These are phyloP conservation scores for Kazachstania africana DNA, from an alignment of 805 yeast species.

Conservation along the genomic window DNA sequence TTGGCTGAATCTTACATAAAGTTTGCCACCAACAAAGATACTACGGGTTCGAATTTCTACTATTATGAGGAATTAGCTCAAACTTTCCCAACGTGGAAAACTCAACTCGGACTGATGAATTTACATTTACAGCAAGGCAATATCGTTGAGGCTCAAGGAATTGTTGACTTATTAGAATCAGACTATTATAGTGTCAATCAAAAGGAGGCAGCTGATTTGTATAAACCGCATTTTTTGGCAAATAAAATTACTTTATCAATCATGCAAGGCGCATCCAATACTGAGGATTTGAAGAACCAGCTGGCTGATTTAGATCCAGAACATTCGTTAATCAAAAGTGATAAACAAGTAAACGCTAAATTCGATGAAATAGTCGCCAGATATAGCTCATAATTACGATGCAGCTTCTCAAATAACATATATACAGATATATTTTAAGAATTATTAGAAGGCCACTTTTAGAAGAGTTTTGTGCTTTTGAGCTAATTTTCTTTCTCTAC, in stretches of 20 bases:
- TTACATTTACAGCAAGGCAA: slow-evolving; percentile 71
- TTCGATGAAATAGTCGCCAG: slow-evolving; percentile 63
- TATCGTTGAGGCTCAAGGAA: slow-evolving; percentile 70
- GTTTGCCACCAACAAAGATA: slow-evolving; percentile 31
- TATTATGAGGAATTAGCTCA: slow-evolving; percentile 71
- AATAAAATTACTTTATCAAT: slow-evolving; percentile 54
- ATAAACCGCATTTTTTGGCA: slow-evolving; percentile 42
- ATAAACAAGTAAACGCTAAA: slow-evolving; percentile 45
- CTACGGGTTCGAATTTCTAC: slow-evolving; percentile 35
- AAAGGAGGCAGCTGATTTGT: slow-evolving; percentile 16
- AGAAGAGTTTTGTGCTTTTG: too few relatives aligned
- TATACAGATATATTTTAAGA: too few relatives aligned
- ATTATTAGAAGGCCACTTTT: too few relatives aligned
- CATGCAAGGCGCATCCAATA: slow-evolving; percentile 35
- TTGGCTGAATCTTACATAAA: slow-evolving; percentile 67
- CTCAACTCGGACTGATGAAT: slow-evolving; percentile 53
- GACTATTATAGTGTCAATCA: slow-evolving; percentile 28
- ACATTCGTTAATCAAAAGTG: slow-evolving; percentile 48
- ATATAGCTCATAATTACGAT: slow-evolving; percentile 26
- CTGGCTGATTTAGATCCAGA: slow-evolving; percentile 38
- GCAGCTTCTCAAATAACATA: neutral
- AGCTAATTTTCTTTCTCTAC: too few relatives aligned
- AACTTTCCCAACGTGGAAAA: slow-evolving; percentile 37
- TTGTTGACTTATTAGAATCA: slow-evolving; percentile 37
- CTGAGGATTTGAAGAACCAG: slow-evolving; percentile 33